phyloP scores from a whole-genome alignment of 169 alveolate species.

The Pseudocohnilembus persalinus region DNA sequence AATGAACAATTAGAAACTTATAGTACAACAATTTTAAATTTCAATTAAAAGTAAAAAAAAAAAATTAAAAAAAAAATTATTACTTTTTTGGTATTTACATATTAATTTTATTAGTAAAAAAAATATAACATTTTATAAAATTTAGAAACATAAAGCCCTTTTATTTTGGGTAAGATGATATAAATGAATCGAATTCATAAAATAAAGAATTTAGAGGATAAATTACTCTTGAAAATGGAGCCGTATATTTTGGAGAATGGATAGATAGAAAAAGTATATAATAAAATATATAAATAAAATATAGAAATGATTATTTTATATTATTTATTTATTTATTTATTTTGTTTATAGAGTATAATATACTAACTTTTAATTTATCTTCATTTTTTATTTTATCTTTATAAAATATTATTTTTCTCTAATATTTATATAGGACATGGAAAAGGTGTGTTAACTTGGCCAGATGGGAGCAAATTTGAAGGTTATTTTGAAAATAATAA shows the following conservation, averaged over 20 bases:
- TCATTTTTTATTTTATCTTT: no score
- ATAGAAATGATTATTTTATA: no score
- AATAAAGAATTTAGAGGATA: background rate
- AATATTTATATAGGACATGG: constrained; percentile 31
- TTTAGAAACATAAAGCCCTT: background rate
- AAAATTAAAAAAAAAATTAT: no score
- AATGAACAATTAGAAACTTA: background rate
- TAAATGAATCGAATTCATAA: background rate
- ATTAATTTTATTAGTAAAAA: no score
- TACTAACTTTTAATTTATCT: no score
- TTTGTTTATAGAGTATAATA: no score
- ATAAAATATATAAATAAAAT: no score
- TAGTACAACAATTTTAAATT: background rate
- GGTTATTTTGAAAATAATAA: constrained; percentile 9
- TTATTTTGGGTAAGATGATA: background rate
- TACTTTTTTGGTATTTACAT: no score
- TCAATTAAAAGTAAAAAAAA: background rate
- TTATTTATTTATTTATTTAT: no score
- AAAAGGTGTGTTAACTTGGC: constrained; percentile 26
- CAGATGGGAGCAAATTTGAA: constrained; percentile 37
- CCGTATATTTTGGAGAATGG: background rate
- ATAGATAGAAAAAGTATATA: no score
- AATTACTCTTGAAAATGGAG: background rate
- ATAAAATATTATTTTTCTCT: no score
- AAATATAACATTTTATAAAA: no score